Conservation (phyloP, 352 stramenopile genomes). For the Globisporangium nagaii region DNA sequence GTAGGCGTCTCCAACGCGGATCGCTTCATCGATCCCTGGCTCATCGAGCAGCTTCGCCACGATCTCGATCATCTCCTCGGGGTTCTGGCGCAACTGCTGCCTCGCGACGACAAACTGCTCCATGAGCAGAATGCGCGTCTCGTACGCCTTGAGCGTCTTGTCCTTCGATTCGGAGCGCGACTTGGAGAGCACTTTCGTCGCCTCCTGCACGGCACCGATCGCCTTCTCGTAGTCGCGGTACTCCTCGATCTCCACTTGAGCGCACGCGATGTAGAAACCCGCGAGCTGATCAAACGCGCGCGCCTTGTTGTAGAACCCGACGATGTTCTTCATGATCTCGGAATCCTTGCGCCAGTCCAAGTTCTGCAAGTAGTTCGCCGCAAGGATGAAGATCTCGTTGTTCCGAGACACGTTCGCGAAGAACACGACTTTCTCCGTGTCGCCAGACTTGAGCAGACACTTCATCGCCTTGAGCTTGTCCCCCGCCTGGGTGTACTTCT, state of each 20-base stretch:
- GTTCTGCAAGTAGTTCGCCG: constrained; percentile 94
- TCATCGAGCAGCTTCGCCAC: constrained; percentile 82
- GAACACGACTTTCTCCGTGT: constrained; percentile 94
- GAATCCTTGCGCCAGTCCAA: constrained; percentile 90
- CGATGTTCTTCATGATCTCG: constrained; percentile 92
- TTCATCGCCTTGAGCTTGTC: constrained; percentile 93
- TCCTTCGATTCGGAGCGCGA: constrained; percentile 67
- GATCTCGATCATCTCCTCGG: constrained; percentile 65
- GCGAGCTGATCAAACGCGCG: constrained; percentile 89
- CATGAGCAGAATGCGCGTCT: constrained; percentile 67
- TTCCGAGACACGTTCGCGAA: constrained; percentile 91
- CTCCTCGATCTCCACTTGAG: constrained; percentile 92
- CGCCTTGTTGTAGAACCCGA: constrained; percentile 94
- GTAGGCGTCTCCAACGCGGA: constrained; percentile 88
- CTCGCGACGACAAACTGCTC: constrained; percentile 83
- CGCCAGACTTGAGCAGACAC: constrained; percentile 92
- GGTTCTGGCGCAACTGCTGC: constrained; percentile 51
- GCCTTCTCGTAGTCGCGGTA: constrained; percentile 94
- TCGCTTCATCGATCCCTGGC: constrained; percentile 75
- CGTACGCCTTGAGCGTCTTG: constrained; percentile 41
- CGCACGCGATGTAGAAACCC: constrained; percentile 89
- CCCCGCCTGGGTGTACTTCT: constrained; percentile 94
- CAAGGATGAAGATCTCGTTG: constrained; percentile 93
- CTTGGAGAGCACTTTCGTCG: constrained; percentile 83
- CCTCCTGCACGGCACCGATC: constrained; percentile 85